Evolutionary conservation across 441 rosid genomes (phyloP).

Genomic region (Oxalis stricta): DNA sequence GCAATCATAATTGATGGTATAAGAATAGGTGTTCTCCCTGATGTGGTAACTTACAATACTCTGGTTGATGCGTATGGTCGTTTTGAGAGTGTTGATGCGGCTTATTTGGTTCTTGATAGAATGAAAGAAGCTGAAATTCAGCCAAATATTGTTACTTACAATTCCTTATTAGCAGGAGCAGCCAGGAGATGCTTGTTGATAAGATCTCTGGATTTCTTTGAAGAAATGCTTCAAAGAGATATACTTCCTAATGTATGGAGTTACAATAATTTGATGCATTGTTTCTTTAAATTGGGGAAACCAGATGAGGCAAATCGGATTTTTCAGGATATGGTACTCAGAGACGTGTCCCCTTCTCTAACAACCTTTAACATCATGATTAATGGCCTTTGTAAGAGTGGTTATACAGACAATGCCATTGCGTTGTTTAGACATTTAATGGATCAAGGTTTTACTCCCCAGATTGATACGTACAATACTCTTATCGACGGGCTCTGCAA

Average conservation of each 20-base stretch:
- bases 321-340: constrained; percentile 26
- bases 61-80: constrained; percentile 49
- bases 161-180: constrained; percentile 61
- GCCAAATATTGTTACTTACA: constrained; percentile 49
- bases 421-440: constrained; percentile 37
- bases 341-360: constrained; percentile 20
- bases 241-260: constrained; percentile 61
- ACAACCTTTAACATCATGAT: constrained; percentile 59
- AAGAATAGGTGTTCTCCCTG: constrained; percentile 55
- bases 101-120: constrained; percentile 36
- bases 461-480: constrained; percentile 49
- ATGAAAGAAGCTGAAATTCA: constrained; percentile 55
- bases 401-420: constrained; percentile 36
- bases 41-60: constrained; percentile 68
- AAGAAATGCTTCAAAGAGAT: constrained; percentile 55
- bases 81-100: constrained; percentile 41
- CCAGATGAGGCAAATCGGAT: constrained; percentile 49
- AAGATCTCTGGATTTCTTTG: constrained; percentile 40
- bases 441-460: constrained; percentile 40
- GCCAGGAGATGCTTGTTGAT: constrained; percentile 21
- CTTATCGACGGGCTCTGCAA: constrained; percentile 63
- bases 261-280: constrained; percentile 68
- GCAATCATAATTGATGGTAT: constrained; percentile 44
- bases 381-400: constrained; percentile 64
- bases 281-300: constrained; percentile 50